These are phyloP conservation scores for Escovopsis sp. DNA, from an alignment of 2,329 filamentous ascomycete species.

Conservation along the genomic window DNA sequence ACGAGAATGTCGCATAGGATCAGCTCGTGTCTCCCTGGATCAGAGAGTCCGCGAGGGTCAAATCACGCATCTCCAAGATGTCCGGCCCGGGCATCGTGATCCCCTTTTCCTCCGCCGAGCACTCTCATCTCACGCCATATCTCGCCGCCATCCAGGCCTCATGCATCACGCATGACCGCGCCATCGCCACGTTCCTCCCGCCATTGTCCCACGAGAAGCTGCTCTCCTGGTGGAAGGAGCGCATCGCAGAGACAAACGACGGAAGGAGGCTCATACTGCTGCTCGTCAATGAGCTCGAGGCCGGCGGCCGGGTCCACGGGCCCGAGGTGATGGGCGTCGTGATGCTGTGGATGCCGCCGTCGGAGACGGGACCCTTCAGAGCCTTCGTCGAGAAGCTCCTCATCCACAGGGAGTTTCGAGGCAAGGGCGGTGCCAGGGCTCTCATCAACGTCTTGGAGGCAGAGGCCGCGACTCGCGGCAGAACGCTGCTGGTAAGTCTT, in stretches of 20 bases:
- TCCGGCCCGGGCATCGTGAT: constrained; percentile 21
- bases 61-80: constrained; percentile 10
- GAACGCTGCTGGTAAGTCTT: constrained; percentile 36
- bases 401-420: constrained; percentile 35
- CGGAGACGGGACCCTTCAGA: constrained; percentile 42
- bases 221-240: constrained; percentile 40
- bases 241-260: constrained; percentile 30
- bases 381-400: constrained; percentile 43
- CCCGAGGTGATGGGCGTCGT: constrained; percentile 39
- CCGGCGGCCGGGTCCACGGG: constrained; percentile 22
- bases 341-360: constrained; percentile 35
- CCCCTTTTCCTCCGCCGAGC: constrained; percentile 28
- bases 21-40: no score
- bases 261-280: constrained; percentile 38
- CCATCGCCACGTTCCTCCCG: constrained; percentile 44
- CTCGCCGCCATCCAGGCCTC: constrained; percentile 43
- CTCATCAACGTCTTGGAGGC: constrained; percentile 41
- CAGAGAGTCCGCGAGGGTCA: no score
- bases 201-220: constrained; percentile 42
- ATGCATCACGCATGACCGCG: constrained; percentile 43
- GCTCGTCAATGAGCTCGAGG: constrained; percentile 25
- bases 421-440: constrained; percentile 34
- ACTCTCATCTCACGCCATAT: constrained; percentile 38
- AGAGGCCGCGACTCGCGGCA: constrained; percentile 33
- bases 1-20: no score